A percentile compares a stretch with the other conserved stretches of the same genome.
phyloP scores from a whole-genome alignment of 371 early-diverging fungal species.

The Rhizopus stolonifer region DNA sequence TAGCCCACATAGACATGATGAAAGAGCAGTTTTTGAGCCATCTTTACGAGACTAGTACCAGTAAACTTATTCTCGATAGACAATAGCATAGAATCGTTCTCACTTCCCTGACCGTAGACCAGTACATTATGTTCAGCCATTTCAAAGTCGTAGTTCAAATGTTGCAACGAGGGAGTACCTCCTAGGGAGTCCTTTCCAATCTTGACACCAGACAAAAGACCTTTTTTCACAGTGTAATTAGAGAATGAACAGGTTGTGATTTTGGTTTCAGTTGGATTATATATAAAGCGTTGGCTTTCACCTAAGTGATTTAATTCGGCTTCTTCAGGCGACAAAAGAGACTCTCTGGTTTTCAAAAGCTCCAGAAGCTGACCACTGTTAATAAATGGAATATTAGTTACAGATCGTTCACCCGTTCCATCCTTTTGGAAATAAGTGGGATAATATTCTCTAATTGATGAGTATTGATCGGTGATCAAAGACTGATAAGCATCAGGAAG shows the following conservation, averaged over 20 bases:
- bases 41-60: constrained; percentile 35
- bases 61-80: constrained; percentile 56
- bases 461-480: constrained; percentile 81
- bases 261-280: constrained; percentile 31
- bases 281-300: constrained; percentile 64
- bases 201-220: constrained; percentile 69
- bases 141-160: constrained; percentile 67
- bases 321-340: constrained; percentile 68
- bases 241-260: no score
- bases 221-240: constrained; percentile 2
- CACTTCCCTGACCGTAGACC: constrained; percentile 82
- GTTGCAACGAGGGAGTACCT: constrained; percentile 90
- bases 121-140: constrained; percentile 76
- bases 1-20: constrained; percentile 70
- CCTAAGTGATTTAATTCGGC: constrained; percentile 68
- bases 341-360: constrained; percentile 74
- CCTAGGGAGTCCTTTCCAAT: constrained; percentile 48
- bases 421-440: constrained; percentile 91
- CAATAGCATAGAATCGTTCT: constrained; percentile 82
- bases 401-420: constrained; percentile 98
- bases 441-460: constrained; percentile 92
- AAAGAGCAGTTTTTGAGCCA: constrained; percentile 55
- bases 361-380: constrained; percentile 80
- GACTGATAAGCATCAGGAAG: constrained; percentile 79
- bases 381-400: constrained; percentile 93